Conservation (phyloP, 306 rosid species). For the Medicago truncatula region DNA sequence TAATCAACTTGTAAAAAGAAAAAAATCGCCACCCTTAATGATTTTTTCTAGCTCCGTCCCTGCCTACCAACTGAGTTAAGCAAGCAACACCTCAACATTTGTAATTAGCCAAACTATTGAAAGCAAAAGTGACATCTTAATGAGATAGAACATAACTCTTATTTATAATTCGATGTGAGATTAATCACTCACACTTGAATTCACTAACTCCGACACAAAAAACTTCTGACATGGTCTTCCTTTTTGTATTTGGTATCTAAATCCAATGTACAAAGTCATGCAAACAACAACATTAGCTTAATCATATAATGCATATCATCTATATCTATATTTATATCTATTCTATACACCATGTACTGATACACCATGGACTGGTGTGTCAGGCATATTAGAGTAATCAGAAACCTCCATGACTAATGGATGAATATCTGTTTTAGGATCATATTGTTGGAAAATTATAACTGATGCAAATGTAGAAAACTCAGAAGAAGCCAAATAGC, state of each 20-base stretch:
- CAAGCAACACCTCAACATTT: background rate
- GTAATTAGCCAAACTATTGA: background rate
- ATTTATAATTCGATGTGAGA: background rate
- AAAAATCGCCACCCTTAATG: no score
- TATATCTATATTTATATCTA: background rate
- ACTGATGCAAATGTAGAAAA: constrained; percentile 61
- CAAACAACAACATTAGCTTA: background rate
- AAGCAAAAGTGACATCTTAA: constrained; percentile 4
- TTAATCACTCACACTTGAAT: background rate
- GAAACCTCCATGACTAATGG: constrained; percentile 61
- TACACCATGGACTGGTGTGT: constrained; percentile 37
- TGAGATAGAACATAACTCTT: background rate
- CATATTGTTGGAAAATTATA: constrained; percentile 62
- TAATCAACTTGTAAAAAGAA: no score
- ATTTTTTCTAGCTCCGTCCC: no score
- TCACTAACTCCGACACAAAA: background rate
- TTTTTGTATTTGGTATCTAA: background rate
- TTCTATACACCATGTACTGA: background rate
- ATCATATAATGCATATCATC: background rate
- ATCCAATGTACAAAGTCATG: constrained; percentile 11
- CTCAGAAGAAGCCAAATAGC: constrained; percentile 66
- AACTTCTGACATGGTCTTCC: background rate
- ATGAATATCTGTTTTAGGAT: constrained; percentile 39
- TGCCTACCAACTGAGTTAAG: no score
- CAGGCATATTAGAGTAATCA: constrained; percentile 43